phyloP scores from a whole-genome alignment of 257 asterid genomes.

The Cordia subcordata region DNA sequence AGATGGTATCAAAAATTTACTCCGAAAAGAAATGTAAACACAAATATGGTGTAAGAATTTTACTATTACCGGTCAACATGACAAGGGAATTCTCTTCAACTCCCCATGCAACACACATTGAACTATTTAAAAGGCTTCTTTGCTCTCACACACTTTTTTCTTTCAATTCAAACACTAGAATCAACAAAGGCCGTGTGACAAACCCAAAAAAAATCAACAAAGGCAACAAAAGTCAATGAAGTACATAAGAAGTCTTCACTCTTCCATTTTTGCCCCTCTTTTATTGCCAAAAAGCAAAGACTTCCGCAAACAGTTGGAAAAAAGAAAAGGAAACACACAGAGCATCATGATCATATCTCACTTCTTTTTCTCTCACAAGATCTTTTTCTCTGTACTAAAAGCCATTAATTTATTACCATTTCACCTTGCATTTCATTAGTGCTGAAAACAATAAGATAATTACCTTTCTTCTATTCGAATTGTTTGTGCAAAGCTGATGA shows the following conservation, averaged over 20 bases:
- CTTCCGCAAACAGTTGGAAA: constrained; percentile 5
- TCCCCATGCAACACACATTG: too few species aligned
- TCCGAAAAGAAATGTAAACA: too few species aligned
- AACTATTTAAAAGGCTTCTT: too few species aligned
- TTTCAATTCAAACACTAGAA: too few species aligned
- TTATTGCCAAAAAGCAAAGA: constrained; percentile 7
- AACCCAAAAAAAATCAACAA: too few species aligned
- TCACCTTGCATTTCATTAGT: background rate
- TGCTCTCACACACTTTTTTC: too few species aligned
- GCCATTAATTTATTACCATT: background rate
- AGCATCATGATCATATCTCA: background rate
- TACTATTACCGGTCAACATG: too few species aligned
- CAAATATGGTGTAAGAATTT: too few species aligned
- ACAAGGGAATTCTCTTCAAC: too few species aligned
- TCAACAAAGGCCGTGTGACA: too few species aligned
- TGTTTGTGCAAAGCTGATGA: constrained; percentile 11
- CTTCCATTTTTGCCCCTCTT: constrained; percentile 21
- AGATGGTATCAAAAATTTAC: too few species aligned
- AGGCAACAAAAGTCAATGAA: constrained; percentile 15
- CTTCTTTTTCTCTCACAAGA: background rate
- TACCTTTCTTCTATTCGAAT: background rate
- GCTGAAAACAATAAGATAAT: too few species aligned
- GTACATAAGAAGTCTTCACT: background rate
- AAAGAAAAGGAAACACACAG: background rate
- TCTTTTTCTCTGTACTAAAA: background rate